phyloP scores from a whole-genome alignment of 2,329 filamentous ascomycete genomes.

The Tolypocladium ovalisporum region DNA sequence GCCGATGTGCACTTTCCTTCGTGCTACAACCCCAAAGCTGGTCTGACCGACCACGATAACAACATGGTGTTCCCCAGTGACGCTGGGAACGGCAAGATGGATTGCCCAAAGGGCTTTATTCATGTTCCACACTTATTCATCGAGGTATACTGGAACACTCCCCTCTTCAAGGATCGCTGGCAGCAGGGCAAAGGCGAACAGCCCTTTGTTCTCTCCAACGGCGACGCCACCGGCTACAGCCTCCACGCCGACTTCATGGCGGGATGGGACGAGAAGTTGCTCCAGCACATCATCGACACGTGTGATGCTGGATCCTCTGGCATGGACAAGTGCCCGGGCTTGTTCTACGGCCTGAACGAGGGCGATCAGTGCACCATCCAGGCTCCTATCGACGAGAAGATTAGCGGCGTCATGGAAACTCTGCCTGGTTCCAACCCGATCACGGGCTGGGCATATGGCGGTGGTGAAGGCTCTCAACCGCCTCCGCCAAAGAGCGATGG shows the following conservation, averaged over 20 bases:
- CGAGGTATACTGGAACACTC: conserved; percentile 52
- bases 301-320: conserved; percentile 50
- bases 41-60: conserved; percentile 46
- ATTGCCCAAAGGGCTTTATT: conserved; percentile 43
- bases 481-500: neutral
- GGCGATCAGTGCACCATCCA: conserved; percentile 44
- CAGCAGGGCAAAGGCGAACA: conserved; percentile 40
- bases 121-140: conserved; percentile 48
- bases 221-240: conserved; percentile 59
- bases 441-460: conserved; percentile 38
- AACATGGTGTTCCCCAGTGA: conserved; percentile 56
- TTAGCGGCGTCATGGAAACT: conserved; percentile 29
- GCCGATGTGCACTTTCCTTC: conserved; percentile 62
- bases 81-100: conserved; percentile 31
- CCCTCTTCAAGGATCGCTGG: conserved; percentile 40
- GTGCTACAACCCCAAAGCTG: conserved; percentile 58
- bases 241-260: conserved; percentile 64
- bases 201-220: conserved; percentile 59
- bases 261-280: conserved; percentile 55
- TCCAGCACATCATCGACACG: conserved; percentile 56
- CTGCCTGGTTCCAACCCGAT: conserved; percentile 47
- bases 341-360: conserved; percentile 41
- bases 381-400: conserved; percentile 33
- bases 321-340: conserved; percentile 52
- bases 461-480: conserved; percentile 2